Evolutionary conservation across 768 basidiomycete genomes (phyloP).

Genomic region (Podaxis sp.): DNA sequence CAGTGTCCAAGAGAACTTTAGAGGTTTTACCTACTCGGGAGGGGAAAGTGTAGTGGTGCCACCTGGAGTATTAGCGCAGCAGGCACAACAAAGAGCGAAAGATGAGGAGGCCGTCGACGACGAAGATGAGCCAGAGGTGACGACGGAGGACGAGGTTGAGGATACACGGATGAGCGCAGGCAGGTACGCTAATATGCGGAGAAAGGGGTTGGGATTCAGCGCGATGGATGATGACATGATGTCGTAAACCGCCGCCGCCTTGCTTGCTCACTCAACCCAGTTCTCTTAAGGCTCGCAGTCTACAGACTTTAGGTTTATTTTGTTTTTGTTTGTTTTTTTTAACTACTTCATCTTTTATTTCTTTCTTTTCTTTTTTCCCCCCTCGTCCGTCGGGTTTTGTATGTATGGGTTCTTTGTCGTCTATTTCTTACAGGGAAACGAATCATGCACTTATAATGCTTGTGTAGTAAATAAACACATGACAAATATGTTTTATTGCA

Average conservation of each 20-base stretch:
- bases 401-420: background rate
- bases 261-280: background rate
- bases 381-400: slow-evolving; percentile 7
- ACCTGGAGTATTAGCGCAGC: slow-evolving; percentile 10
- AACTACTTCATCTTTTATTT: no score
- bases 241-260: slow-evolving; percentile 20
- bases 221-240: slow-evolving; percentile 40
- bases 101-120: slow-evolving; percentile 57
- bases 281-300: background rate
- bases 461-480: background rate
- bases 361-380: background rate
- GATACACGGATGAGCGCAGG: slow-evolving; percentile 64
- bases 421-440: background rate
- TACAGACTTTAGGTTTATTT: background rate
- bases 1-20: slow-evolving; percentile 95
- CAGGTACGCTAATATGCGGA: slow-evolving; percentile 59
- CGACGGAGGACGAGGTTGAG: slow-evolving; percentile 77
- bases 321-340: slow-evolving; percentile 1
- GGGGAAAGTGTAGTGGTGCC: slow-evolving; percentile 60
- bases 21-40: slow-evolving; percentile 88
- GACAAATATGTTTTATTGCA: no score
- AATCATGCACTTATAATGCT: slow-evolving; percentile 4
- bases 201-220: slow-evolving; percentile 45
- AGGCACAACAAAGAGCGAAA: slow-evolving; percentile 30
- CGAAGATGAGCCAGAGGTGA: slow-evolving; percentile 45